A percentile compares a stretch with the other conserved stretches of the same genome.
Evolutionary conservation across 2,329 filamentous ascomycete species (phyloP).

Genomic region (Cytospora schulzeri): DNA sequence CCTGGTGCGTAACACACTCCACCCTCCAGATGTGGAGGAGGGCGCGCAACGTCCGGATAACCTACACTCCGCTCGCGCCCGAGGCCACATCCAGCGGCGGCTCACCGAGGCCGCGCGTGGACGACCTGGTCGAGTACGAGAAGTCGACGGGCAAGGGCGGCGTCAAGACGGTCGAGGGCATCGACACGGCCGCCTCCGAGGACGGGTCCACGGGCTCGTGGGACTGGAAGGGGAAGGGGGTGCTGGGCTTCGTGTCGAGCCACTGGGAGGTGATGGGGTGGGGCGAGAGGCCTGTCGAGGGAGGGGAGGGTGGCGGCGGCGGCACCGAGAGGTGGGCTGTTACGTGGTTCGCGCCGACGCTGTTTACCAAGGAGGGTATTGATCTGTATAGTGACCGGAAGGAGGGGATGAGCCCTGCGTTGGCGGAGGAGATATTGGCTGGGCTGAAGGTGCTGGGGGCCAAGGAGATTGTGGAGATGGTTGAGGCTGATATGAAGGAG

Average conservation of each 20-base stretch:
- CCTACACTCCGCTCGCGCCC: constrained; percentile 61
- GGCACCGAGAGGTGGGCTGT: constrained; percentile 69
- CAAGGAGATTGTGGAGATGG: constrained; percentile 55
- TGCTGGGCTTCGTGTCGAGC: constrained; percentile 69
- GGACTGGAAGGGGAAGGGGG: constrained; percentile 79
- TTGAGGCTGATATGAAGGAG: constrained; percentile 50
- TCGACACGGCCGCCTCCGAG: constrained; percentile 55
- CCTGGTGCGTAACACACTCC: constrained; percentile 75
- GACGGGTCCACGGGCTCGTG: constrained; percentile 49
- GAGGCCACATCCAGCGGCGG: background rate
- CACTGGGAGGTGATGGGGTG: constrained; percentile 84
- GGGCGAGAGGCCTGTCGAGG: constrained; percentile 55
- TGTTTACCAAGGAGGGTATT: constrained; percentile 81
- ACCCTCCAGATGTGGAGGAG: constrained; percentile 80
- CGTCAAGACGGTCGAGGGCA: constrained; percentile 64
- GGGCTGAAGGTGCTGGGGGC: constrained; percentile 57
- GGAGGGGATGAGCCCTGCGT: constrained; percentile 60
- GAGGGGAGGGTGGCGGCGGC: too few species aligned
- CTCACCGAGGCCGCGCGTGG: constrained; percentile 49
- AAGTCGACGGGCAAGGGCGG: constrained; percentile 46
- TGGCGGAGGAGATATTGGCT: constrained; percentile 57
- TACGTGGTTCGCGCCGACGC: constrained; percentile 80
- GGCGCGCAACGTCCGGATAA: constrained; percentile 79
- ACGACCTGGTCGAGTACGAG: constrained; percentile 75
- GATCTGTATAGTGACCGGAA: constrained; percentile 73